Conservation (phyloP, 768 basidiomycete species). For the Lyophyllum atratum region DNA sequence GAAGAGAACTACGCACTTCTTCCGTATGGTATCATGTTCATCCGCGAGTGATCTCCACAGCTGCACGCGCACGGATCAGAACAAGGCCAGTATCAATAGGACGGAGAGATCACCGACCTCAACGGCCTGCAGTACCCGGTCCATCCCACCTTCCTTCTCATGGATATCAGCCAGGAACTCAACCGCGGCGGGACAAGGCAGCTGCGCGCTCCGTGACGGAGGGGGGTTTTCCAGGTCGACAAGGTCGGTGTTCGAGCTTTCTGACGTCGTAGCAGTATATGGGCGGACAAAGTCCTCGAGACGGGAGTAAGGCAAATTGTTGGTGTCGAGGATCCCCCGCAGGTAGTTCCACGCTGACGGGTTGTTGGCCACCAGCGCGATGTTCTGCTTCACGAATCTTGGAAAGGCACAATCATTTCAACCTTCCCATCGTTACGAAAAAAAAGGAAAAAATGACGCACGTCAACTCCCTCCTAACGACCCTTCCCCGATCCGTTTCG, state of each 20-base stretch:
- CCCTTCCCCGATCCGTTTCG: conserved; percentile 60
- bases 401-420: background rate
- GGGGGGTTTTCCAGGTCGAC: conserved; percentile 78
- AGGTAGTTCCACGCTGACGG: conserved; percentile 97
- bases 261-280: conserved; percentile 49
- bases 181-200: conserved; percentile 79
- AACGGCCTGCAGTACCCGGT: conserved; percentile 45
- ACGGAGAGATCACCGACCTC: conserved; percentile 36
- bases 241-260: conserved; percentile 34
- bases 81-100: background rate
- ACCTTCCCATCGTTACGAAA: conserved; percentile 1
- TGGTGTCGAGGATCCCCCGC: conserved; percentile 75
- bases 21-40: conserved; percentile 73
- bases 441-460: conserved; percentile 43
- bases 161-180: conserved; percentile 85
- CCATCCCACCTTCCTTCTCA: conserved; percentile 55
- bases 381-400: conserved; percentile 83
- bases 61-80: conserved; percentile 32
- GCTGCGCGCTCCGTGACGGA: conserved; percentile 61
- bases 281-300: conserved; percentile 62
- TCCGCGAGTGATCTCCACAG: conserved; percentile 71
- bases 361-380: conserved; percentile 89
- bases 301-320: conserved; percentile 55
- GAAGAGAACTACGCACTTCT: conserved; percentile 49
- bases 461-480: conserved; percentile 73